Evolutionary conservation across 192 early-diverging fungal species (phyloP), one percentile per base, ranked within the genome.

Genomic region (Linnemannia zychae): DNA sequence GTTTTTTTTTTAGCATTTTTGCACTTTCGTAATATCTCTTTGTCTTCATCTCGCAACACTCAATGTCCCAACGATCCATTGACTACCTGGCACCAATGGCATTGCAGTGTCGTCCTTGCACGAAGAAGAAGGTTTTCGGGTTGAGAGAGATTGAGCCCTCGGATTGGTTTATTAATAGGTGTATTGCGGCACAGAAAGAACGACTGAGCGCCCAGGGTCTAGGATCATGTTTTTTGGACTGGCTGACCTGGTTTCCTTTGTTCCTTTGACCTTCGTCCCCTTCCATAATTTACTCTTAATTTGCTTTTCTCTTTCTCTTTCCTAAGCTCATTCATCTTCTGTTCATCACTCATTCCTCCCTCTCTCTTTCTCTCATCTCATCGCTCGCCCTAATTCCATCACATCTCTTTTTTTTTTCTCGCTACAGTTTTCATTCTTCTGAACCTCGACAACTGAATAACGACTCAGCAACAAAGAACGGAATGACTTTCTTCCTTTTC

Each of bases 21-120:
- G 57, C 57, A n/a, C 57, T 63, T 63, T 63, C 57, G 57, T 12
- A 63, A 63, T 33, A 63, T 63, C 57, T 63, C 3, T n/a, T 24
- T 11, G 22, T 9, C 20, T 4, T 53, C 50, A 22, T 53, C 18
- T 22, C 7, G 20, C 24, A 44, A 6, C 40, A 6, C 53, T 24
- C 53, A 60, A 24, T n/a, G 53, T n/a, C 28, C 57, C n/a, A n/a
- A n/a, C n/a, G n/a, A n/a, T 63, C 28, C 57, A 4, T 31, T 63
- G 22, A 5, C n/a, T 57, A 57, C 28, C 57, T 13, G 13, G 3
- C 24, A 13, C 24, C 57, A 63, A 63, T 31, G 57, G 28, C 28
- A 63, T 31, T 28, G 31, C 57, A 31, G 40, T 44, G 40, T 44
- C 9, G 40, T 44, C 40, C 40, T 9, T 6, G 40, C 40, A 44